phyloP scores from a whole-genome alignment of 2,329 filamentous ascomycete species.

The Colletotrichum kahawae region DNA sequence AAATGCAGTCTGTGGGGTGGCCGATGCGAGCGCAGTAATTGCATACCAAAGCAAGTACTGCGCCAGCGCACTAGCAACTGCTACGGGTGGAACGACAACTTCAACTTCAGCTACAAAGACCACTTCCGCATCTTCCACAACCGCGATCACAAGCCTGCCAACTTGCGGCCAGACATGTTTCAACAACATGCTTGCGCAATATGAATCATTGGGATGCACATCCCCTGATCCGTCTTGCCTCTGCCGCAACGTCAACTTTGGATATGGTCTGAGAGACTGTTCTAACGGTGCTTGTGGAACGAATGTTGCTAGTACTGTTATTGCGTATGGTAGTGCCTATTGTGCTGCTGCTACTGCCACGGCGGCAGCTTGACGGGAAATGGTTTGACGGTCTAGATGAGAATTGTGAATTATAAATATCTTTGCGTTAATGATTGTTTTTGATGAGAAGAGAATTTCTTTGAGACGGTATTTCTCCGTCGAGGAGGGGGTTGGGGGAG shows the following conservation, averaged over 20 bases:
- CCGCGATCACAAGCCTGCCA: background rate
- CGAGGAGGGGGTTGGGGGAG: too few species aligned
- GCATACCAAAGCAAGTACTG: slow-evolving; percentile 1
- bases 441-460: background rate
- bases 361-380: background rate
- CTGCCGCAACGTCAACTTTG: background rate
- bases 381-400: background rate
- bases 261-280: background rate
- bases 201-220: background rate
- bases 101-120: background rate
- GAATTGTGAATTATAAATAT: background rate
- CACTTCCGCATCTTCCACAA: background rate
- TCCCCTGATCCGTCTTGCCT: background rate
- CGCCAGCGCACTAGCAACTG: background rate
- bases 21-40: slow-evolving; percentile 18
- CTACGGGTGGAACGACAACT: background rate
- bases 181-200: background rate
- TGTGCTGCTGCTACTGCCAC: background rate
- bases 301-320: background rate
- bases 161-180: background rate
- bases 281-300: background rate
- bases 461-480: background rate
- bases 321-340: background rate
- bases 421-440: background rate
- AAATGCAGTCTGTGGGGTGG: background rate